These are phyloP conservation scores for Rubus parviflorus DNA, from an alignment of 306 rosid genomes.

Conservation along the genomic window DNA sequence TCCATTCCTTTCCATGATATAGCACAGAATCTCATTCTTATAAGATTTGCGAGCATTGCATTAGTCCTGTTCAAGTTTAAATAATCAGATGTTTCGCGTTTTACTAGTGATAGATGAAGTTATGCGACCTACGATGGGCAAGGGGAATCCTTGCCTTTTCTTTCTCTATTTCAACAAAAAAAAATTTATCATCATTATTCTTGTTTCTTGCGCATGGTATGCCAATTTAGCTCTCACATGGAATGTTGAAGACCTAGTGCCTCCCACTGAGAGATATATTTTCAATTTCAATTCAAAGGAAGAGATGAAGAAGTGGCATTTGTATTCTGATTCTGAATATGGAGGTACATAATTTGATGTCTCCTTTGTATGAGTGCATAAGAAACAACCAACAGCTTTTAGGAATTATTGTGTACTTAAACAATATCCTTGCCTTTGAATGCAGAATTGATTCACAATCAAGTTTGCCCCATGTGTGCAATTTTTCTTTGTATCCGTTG, in stretches of 20 bases:
- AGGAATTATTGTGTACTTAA: background rate
- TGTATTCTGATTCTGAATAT: constrained; percentile 89
- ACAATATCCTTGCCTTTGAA: background rate
- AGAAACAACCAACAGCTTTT: background rate
- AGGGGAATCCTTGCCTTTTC: too few species aligned
- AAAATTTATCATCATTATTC: background rate
- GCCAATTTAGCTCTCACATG: constrained; percentile 55
- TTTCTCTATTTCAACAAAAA: background rate
- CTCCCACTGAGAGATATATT: constrained; percentile 77
- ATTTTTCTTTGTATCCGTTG: background rate
- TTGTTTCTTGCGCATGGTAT: constrained; percentile 16
- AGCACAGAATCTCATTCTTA: background rate
- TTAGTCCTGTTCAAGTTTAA: background rate
- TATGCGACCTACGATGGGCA: too few species aligned
- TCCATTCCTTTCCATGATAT: background rate
- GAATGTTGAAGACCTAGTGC: constrained; percentile 81
- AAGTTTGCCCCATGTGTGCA: background rate
- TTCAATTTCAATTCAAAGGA: constrained; percentile 78
- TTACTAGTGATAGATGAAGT: background rate
- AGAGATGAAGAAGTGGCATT: constrained; percentile 84
- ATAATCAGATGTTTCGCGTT: background rate
- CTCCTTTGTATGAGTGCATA: background rate
- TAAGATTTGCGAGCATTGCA: background rate
- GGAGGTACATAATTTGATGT: constrained; percentile 52
- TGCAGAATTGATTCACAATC: background rate